Percentiles rank a stretch among this genome's conserved stretches.
Evolutionary conservation across 83 land plant species (phyloP).

Genomic region (Thuja plicata): DNA sequence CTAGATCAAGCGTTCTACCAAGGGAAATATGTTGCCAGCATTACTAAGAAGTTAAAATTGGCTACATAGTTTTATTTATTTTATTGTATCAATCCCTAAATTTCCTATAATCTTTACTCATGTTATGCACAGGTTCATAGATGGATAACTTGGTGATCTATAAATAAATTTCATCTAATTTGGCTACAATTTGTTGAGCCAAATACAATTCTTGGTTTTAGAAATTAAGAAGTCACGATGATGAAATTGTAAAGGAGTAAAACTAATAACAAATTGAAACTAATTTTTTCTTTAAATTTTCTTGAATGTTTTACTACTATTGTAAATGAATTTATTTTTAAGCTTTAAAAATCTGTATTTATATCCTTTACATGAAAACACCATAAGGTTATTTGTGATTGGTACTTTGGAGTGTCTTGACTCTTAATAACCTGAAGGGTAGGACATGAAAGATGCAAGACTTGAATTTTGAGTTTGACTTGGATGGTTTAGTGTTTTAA

Average conservation of each 20-base stretch:
- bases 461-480: background rate
- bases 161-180: background rate
- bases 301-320: no score
- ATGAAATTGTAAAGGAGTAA: background rate
- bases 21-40: constrained; percentile 50
- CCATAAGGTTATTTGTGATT: background rate
- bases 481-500: background rate
- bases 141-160: background rate
- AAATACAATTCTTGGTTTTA: background rate
- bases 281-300: background rate
- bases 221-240: background rate
- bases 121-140: background rate
- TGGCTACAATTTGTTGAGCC: background rate
- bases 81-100: background rate
- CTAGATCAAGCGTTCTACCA: constrained; percentile 65
- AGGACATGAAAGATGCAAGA: background rate
- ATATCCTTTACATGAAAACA: background rate
- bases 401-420: background rate
- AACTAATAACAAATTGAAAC: background rate
- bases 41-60: constrained; percentile 51
- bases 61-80: constrained; percentile 13
- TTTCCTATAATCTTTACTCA: background rate
- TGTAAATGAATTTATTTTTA: background rate
- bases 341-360: background rate
- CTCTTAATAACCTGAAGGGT: background rate